Percentiles rank a stretch among this genome's conserved stretches.
These are phyloP conservation scores for Talaromyces sp. DNA, from an alignment of 2,329 filamentous ascomycete genomes.

Conservation along the genomic window DNA sequence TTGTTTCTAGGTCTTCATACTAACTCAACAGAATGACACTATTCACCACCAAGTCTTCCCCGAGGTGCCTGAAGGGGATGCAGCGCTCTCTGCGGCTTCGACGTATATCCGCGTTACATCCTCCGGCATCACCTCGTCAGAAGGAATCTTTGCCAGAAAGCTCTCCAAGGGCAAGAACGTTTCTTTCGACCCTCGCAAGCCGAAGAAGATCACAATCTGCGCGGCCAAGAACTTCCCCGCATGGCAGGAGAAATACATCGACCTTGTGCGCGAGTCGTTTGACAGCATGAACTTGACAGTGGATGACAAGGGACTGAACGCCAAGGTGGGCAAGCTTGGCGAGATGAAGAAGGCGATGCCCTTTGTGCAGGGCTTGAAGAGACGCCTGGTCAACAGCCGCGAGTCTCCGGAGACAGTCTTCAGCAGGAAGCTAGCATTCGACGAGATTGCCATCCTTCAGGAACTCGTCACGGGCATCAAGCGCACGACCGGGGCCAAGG, in stretches of 20 bases:
- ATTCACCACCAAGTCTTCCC: slow-evolving; percentile 79
- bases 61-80: slow-evolving; percentile 57
- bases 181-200: slow-evolving; percentile 80
- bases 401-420: slow-evolving; percentile 65
- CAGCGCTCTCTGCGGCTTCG: slow-evolving; percentile 67
- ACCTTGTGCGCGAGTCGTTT: slow-evolving; percentile 68
- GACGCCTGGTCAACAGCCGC: slow-evolving; percentile 62
- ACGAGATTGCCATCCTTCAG: slow-evolving; percentile 68
- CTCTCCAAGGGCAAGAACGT: slow-evolving; percentile 86
- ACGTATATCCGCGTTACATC: slow-evolving; percentile 72
- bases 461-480: slow-evolving; percentile 77
- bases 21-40: slow-evolving; percentile 48
- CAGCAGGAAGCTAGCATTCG: slow-evolving; percentile 77
- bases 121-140: slow-evolving; percentile 78
- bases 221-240: slow-evolving; percentile 71
- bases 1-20: neutral
- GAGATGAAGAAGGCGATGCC: slow-evolving; percentile 96
- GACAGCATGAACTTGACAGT: slow-evolving; percentile 55
- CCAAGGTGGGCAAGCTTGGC: slow-evolving; percentile 71
- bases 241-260: slow-evolving; percentile 90
- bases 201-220: slow-evolving; percentile 87
- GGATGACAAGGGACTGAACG: slow-evolving; percentile 76
- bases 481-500: slow-evolving; percentile 65
- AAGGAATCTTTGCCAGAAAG: slow-evolving; percentile 70
- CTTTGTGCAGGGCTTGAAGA: slow-evolving; percentile 84